phyloP scores from a whole-genome alignment of 2,329 filamentous ascomycete species.

The Lecanicillium sp. region DNA sequence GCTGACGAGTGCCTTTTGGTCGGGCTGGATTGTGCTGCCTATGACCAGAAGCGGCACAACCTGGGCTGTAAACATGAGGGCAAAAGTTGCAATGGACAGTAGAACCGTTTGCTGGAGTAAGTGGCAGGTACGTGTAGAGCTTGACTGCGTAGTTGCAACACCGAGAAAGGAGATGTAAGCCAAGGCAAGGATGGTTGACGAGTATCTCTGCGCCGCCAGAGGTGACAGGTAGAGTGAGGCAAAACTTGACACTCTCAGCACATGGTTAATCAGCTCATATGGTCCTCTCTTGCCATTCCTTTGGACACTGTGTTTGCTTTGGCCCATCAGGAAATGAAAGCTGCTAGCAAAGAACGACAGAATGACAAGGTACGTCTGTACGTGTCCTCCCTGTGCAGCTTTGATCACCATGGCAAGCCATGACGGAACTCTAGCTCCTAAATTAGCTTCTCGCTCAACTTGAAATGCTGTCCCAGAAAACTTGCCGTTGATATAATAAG shows the following conservation, averaged over 20 bases:
- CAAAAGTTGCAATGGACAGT: neutral
- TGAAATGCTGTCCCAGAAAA: neutral
- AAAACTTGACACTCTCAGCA: neutral
- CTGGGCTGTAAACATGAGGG: neutral
- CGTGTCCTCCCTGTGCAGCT: neutral
- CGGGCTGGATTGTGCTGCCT: neutral
- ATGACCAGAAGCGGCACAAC: slow-evolving; percentile 1
- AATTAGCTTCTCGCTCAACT: neutral
- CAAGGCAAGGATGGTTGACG: neutral
- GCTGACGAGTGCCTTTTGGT: neutral
- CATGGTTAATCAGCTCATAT: neutral
- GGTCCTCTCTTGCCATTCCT: neutral
- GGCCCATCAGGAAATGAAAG: neutral
- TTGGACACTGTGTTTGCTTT: neutral
- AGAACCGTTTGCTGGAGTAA: slow-evolving; percentile 1
- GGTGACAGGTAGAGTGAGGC: neutral
- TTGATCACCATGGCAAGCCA: neutral
- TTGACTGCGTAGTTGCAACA: neutral
- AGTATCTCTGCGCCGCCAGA: neutral
- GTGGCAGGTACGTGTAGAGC: neutral
- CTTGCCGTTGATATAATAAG: neutral
- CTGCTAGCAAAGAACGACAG: neutral
- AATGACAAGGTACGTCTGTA: neutral
- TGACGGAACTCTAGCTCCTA: neutral
- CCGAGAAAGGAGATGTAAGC: neutral